These are phyloP conservation scores for Cichorium intybus DNA, from an alignment of 140 eudicot species.

Conservation along the genomic window DNA sequence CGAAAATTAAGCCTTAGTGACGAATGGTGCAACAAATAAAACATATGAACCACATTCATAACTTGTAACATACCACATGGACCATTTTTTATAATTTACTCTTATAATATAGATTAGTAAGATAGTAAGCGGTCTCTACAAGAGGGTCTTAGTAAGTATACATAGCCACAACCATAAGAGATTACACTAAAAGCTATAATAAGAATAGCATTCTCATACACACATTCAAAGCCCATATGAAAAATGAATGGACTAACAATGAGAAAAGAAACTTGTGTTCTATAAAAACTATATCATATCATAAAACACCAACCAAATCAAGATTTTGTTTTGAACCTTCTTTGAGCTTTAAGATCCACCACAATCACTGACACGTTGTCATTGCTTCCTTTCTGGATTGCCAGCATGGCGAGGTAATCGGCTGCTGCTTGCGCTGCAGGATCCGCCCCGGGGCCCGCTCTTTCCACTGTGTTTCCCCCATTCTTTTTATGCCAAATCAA, in stretches of 20 bases:
- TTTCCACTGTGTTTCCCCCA: constrained; percentile 38
- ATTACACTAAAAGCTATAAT: constrained; percentile 9
- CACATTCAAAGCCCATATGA: constrained; percentile 71
- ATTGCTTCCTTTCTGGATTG: constrained; percentile 90
- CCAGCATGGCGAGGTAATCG: constrained; percentile 74
- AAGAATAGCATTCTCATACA: constrained; percentile 33
- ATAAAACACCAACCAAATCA: constrained; percentile 28
- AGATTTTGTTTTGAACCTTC: constrained; percentile 77
- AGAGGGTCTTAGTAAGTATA: not conserved
- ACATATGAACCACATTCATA: too few relatives aligned
- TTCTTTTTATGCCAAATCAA: constrained; percentile 93
- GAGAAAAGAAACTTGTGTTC: constrained; percentile 28
- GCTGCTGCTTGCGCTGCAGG: constrained; percentile 97
- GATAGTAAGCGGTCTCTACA: constrained; percentile 33
- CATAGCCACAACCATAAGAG: constrained; percentile 1
- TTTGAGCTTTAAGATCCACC: constrained; percentile 86
- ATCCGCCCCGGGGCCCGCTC: constrained; percentile 53
- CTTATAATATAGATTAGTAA: constrained; percentile 16
- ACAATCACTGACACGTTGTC: constrained; percentile 89
- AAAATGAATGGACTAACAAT: constrained; percentile 73
- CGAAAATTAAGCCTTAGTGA: too few relatives aligned
- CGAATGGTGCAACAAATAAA: too few relatives aligned
- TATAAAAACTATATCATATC: constrained; percentile 19
- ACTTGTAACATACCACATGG: too few relatives aligned
- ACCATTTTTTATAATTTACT: too few relatives aligned